Base-by-base conservation (phyloP, 768 basidiomycete species). In the Tylopilus balloui region DNA sequence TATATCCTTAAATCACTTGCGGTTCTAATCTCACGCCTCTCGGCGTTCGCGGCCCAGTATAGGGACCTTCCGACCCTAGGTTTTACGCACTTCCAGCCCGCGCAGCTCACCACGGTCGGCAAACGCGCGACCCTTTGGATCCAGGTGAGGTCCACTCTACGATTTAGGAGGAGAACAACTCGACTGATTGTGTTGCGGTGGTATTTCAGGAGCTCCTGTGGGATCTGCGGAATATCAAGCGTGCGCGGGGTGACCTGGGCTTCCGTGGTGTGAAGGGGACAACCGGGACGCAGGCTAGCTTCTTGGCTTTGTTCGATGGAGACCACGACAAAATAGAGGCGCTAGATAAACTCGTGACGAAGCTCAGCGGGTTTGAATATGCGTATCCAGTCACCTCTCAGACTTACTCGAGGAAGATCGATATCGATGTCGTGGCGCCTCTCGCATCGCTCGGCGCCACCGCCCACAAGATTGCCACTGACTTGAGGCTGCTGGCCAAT, bases 261-360 rank as follows among this genome's bases (percentile, higher is more conserved):
- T 98, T 99, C 76, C 82, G 96, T 47, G 96, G 96, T 39, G 96
- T 95, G 44, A 99, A 99, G 70, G 96, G 96, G n/a, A 98, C 96
- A 0, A 99, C 96, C 0, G 96, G 96, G 9, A 98, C 96, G 0
- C 96, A 98, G 68, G 96, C 91, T 4, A 92, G 89, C 57, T 99
- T 98, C 75, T 74, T 98, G 47, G 75, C 92, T 0, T 73, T 99
- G 27, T 98, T 99, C 61, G 88, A 97, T 52, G 94, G 94, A 0
- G 86, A 97, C 65, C 94, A 99, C 66, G 81, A 81, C 54, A 98
- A 98, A 77, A 95, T 98, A 21, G 87, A 93, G 64, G 78, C 84
- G 28, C 82, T 99, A 32, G 96, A 98, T 67, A 75, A 75, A 52
- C 80, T 85, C 41, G 94, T 99, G 13, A 95, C 96, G 13, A 78